phyloP scores from a whole-genome alignment of 73 alveolate genomes.

The Paramecium octaurelia region DNA sequence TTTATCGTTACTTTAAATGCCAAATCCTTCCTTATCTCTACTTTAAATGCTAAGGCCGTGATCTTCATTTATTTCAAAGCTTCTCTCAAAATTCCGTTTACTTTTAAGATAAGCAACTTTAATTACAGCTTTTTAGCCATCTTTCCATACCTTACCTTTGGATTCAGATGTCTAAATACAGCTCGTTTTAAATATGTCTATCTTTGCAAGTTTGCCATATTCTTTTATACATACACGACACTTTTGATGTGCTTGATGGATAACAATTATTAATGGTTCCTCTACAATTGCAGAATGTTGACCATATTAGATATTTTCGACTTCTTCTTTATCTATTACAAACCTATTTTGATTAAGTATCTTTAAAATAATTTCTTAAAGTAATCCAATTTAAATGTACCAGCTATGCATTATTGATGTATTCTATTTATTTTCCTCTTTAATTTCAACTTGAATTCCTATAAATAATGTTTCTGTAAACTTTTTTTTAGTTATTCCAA shows the following conservation, averaged over 20 bases:
- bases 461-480: background rate
- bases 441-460: background rate
- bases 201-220: background rate
- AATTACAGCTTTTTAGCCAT: background rate
- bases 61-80: background rate
- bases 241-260: background rate
- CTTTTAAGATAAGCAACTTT: background rate
- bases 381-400: background rate
- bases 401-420: background rate
- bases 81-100: background rate
- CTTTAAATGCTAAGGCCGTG: background rate
- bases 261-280: background rate
- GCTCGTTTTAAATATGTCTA: background rate
- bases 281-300: background rate
- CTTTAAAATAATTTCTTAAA: background rate
- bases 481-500: background rate
- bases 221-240: background rate
- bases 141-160: background rate
- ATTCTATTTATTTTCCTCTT: background rate
- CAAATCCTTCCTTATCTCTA: background rate
- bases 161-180: background rate
- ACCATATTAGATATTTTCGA: background rate
- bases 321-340: background rate
- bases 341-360: background rate
- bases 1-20: background rate